These are phyloP conservation scores for Dimocarpus longan DNA, from an alignment of 345 rosid genomes.

Conservation along the genomic window DNA sequence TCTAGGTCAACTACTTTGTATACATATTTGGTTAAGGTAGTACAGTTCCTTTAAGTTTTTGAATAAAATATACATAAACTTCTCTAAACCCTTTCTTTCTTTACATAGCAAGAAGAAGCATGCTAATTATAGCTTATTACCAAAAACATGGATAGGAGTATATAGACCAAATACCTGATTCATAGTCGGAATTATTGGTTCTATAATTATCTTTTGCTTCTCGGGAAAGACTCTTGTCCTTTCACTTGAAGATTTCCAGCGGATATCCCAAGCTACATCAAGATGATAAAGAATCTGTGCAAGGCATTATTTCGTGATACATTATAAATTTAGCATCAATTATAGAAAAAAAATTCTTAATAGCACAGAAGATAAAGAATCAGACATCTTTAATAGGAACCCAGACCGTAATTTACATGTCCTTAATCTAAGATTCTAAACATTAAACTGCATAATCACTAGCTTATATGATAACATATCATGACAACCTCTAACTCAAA, in stretches of 20 bases:
- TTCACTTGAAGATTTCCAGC: constrained; percentile 65
- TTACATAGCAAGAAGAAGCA: not conserved
- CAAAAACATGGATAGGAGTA: constrained; percentile 5
- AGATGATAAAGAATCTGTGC: constrained; percentile 87
- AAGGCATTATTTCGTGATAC: constrained; percentile 17
- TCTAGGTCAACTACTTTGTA: too few species aligned
- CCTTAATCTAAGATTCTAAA: not conserved
- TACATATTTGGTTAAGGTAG: too few species aligned
- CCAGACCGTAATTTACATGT: not conserved
- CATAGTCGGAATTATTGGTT: constrained; percentile 64
- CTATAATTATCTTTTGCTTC: constrained; percentile 45
- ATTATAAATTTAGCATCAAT: too few species aligned
- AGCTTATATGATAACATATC: not conserved
- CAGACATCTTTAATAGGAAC: not conserved
- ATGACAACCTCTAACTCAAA: not conserved
- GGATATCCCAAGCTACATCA: constrained; percentile 81
- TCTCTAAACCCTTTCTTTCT: too few species aligned
- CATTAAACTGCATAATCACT: not conserved
- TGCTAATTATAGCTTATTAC: not conserved
- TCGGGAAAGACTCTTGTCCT: constrained; percentile 32
- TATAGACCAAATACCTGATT: constrained; percentile 55
- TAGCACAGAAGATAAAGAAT: not conserved
- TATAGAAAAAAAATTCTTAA: not conserved
- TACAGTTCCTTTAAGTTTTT: too few species aligned
- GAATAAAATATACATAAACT: too few species aligned